Base-by-base conservation (phyloP, 1,284 basidiomycete genomes). In the Puccinia novopanici region DNA sequence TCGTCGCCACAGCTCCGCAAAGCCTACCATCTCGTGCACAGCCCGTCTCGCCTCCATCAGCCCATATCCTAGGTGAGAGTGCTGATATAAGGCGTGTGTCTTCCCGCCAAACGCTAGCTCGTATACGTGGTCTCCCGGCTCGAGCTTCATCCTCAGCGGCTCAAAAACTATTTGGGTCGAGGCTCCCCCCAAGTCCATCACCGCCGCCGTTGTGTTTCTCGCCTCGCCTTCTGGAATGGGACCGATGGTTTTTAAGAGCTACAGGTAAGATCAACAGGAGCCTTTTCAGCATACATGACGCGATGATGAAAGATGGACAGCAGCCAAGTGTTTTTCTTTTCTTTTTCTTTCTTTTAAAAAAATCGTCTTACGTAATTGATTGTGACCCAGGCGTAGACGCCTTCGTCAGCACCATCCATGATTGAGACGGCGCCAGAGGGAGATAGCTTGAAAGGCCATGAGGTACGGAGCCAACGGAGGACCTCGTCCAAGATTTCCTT, bases 131-230 rank as follows among this genome's bases (percentile, higher is more conserved):
- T 98, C 95, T 63, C 95, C 95, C 15, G 93, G 91, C 84, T 89
- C 90, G 82, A 98, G 87, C 70, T 86, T 84, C 81, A 88, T 87
- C 17, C 87, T 87, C 76, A 87, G 83, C 0, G 96, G 96, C 87
- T 97, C 92, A 84, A 99, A 98, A 78, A 98, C 95, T 85, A 99
- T 98, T 87, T 98, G 96, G 27, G 96, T 99, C 75, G 94, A 96
- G 24, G 93, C 96, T 8, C 97, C 96, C 13, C 96, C 97, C 70
- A 99, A 90, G 85, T 99, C 96, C 83, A 99, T 91, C 67, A 98
- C 94, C 24, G 95, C 96, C 82, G 93, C 93, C n/a, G 93, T 88
- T 9, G 87, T 87, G 40, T 87, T 87, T 48, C 86, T 70, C 8
- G 0, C 50, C 30, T 54, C 22, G 19, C 48, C 50, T 37, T 27